Evolutionary conservation across 2,329 filamentous ascomycete species (phyloP).

Genomic region (Sclerotinia subarctica): DNA sequence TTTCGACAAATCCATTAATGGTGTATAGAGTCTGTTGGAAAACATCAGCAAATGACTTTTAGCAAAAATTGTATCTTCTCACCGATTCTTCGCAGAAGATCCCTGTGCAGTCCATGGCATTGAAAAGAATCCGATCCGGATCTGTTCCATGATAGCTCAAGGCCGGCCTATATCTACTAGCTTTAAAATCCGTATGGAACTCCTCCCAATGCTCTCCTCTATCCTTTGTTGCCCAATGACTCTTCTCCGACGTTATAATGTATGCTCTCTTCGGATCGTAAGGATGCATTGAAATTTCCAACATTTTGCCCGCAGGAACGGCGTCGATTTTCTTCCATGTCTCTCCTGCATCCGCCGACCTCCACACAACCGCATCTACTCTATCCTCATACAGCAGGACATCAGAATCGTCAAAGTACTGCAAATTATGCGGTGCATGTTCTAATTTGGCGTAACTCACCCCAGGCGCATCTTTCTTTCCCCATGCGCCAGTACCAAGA

Average conservation of each 20-base stretch:
- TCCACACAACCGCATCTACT: constrained; percentile 62
- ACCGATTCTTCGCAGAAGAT: constrained; percentile 60
- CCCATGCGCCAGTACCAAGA: constrained; percentile 31
- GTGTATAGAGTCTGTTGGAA: constrained; percentile 61
- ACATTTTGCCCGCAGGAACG: constrained; percentile 60
- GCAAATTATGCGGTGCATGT: constrained; percentile 63
- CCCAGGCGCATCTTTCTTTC: constrained; percentile 51
- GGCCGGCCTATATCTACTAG: constrained; percentile 52
- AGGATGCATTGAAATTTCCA: constrained; percentile 70
- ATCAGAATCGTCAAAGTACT: constrained; percentile 90
- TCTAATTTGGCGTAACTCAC: constrained; percentile 65
- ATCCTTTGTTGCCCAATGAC: constrained; percentile 82
- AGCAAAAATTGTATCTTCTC: constrained; percentile 20
- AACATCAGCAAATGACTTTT: constrained; percentile 21
- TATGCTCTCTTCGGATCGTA: constrained; percentile 78
- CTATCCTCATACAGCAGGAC: constrained; percentile 72
- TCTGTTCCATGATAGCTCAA: constrained; percentile 82
- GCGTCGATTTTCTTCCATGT: constrained; percentile 67
- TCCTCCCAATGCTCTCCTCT: constrained; percentile 75
- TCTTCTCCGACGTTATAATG: constrained; percentile 64
- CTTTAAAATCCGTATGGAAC: constrained; percentile 62
- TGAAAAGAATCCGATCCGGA: constrained; percentile 80
- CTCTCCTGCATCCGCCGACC: constrained; percentile 76
- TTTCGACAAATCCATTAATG: constrained; percentile 74
- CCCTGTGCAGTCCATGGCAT: constrained; percentile 66